These are phyloP conservation scores for Kingdonia uniflora DNA, from an alignment of 164 flowering plant species.

Conservation along the genomic window DNA sequence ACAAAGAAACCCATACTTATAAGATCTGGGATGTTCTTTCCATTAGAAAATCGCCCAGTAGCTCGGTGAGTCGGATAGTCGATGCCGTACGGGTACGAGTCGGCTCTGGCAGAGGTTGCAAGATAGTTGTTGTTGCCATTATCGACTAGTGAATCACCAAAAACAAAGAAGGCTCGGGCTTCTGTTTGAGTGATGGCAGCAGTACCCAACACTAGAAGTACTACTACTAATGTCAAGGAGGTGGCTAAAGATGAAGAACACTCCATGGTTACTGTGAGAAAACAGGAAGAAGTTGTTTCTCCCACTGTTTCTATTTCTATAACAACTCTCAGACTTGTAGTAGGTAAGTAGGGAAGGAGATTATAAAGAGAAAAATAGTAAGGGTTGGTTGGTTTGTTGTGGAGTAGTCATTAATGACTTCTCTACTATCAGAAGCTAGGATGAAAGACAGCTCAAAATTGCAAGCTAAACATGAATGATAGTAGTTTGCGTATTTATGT, in stretches of 20 bases:
- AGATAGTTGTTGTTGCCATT: slow-evolving; percentile 74
- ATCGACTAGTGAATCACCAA: slow-evolving; percentile 81
- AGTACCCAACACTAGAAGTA: slow-evolving; percentile 1
- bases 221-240: neutral
- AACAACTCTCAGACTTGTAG: no score
- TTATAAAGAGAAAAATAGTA: no score
- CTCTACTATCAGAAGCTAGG: no score
- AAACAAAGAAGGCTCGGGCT: slow-evolving; percentile 69
- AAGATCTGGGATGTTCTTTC: slow-evolving; percentile 69
- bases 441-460: no score
- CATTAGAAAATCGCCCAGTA: slow-evolving; percentile 86
- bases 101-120: slow-evolving; percentile 65
- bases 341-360: no score
- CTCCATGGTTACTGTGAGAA: neutral
- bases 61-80: slow-evolving; percentile 59
- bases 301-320: no score
- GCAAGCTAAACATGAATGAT: no score
- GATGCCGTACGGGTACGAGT: slow-evolving; percentile 69
- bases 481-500: no score
- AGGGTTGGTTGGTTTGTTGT: no score
- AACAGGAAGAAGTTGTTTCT: no score
- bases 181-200: slow-evolving; percentile 6
- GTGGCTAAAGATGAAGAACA: neutral
- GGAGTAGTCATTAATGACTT: no score
- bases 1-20: slow-evolving; percentile 27